phyloP scores from a whole-genome alignment of 495 filamentous ascomycete species.

The Aspergillus sparsus region DNA sequence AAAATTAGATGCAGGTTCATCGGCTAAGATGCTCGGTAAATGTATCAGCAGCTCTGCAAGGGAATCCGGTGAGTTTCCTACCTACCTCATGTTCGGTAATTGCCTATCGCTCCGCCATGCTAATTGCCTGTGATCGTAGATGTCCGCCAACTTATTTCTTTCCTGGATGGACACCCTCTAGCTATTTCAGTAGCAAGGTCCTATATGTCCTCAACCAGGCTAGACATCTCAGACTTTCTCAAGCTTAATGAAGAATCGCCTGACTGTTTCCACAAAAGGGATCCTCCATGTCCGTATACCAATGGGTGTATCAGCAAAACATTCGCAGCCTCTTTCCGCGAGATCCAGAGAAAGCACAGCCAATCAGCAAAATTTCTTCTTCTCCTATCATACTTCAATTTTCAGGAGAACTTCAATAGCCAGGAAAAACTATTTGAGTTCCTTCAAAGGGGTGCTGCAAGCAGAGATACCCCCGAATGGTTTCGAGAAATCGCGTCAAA shows the following conservation, averaged over 20 bases:
- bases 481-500: not conserved
- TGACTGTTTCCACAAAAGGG: not conserved
- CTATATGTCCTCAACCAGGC: not conserved
- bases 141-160: not conserved
- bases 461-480: not conserved
- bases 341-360: not conserved
- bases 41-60: too few species aligned
- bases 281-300: not conserved
- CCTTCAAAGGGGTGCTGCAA: not conserved
- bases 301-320: not conserved
- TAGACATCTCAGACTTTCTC: not conserved
- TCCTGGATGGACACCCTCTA: not conserved
- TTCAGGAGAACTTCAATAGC: not conserved
- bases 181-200: not conserved
- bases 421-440: not conserved
- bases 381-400: not conserved
- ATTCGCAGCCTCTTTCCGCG: not conserved
- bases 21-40: not conserved
- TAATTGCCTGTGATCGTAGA: not conserved
- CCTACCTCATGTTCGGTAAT: too few species aligned
- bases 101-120: not conserved
- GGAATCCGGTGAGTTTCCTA: too few species aligned
- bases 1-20: not conserved
- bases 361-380: not conserved
- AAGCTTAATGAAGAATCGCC: not conserved